phyloP scores from a whole-genome alignment of 495 filamentous ascomycete genomes.

The Aspergillus saccharolyticus region DNA sequence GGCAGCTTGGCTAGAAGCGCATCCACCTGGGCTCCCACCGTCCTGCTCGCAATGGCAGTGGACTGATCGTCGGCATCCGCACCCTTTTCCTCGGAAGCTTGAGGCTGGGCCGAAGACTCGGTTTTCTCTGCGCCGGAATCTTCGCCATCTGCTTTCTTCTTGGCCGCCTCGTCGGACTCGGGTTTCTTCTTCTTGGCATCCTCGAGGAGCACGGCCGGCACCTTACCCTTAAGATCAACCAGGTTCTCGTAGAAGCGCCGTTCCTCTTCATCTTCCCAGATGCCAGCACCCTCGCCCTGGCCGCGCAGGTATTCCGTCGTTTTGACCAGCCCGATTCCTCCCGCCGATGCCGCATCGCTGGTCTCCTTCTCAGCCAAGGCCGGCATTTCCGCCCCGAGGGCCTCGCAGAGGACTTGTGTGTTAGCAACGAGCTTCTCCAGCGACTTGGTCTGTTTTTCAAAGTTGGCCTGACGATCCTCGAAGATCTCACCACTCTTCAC shows the following conservation, averaged over 20 bases:
- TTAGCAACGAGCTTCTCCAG: constrained; percentile 88
- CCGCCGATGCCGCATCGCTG: constrained; percentile 54
- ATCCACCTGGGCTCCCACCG: constrained; percentile 94
- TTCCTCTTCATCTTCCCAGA: constrained; percentile 99
- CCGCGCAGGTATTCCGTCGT: constrained; percentile 88
- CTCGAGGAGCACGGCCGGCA: constrained; percentile 87
- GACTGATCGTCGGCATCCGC: constrained; percentile 73
- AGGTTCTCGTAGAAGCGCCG: constrained; percentile 96
- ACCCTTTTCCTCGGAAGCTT: constrained; percentile 48
- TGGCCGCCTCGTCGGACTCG: constrained; percentile 65
- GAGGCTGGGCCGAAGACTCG: constrained; percentile 18
- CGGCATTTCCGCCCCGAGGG: constrained; percentile 90
- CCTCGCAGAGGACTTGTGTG: constrained; percentile 85
- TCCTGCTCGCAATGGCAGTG: constrained; percentile 93
- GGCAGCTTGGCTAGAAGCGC: constrained; percentile 80
- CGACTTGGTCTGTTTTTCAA: constrained; percentile 85
- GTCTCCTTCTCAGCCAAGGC: constrained; percentile 80
- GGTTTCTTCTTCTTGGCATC: constrained; percentile 92
- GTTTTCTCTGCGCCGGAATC: constrained; percentile 29
- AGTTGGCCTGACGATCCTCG: constrained; percentile 93
- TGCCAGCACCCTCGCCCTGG: constrained; percentile 87
- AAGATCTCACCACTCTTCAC: constrained; percentile 98
- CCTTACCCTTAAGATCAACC: constrained; percentile 90
- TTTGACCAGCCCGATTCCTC: constrained; percentile 88
- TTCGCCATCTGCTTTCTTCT: constrained; percentile 43